Conservation (phyloP, 2,329 filamentous ascomycete species). For the Trichophyton schoenleinii region DNA sequence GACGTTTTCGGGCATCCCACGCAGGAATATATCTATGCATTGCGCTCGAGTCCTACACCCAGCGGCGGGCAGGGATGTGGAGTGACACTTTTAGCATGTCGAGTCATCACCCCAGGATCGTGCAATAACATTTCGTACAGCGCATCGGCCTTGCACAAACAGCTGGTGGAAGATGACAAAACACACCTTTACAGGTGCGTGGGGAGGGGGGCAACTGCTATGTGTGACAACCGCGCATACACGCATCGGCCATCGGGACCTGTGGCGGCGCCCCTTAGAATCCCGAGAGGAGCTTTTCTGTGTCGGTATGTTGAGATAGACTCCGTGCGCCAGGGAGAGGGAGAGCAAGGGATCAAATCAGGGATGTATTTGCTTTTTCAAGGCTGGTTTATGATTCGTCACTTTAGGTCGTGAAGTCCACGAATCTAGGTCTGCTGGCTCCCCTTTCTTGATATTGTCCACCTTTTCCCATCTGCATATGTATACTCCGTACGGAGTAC, state of each 20-base stretch:
- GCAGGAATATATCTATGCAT: background rate
- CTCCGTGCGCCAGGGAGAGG: background rate
- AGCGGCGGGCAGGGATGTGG: background rate
- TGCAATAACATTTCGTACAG: background rate
- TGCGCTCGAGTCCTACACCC: background rate
- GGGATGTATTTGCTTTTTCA: background rate
- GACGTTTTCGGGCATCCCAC: slow-evolving; percentile 1
- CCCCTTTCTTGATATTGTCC: background rate
- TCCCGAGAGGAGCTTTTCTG: background rate
- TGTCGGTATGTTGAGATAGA: background rate
- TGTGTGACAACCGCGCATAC: slow-evolving; percentile 2
- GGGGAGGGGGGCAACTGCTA: background rate
- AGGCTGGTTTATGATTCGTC: slow-evolving; percentile 1
- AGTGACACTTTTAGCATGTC: background rate
- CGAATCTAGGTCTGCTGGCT: background rate
- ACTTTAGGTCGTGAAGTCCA: background rate
- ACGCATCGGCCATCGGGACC: slow-evolving; percentile 2
- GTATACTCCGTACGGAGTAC: background rate
- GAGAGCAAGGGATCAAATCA: background rate
- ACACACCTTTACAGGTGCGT: background rate
- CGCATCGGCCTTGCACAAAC: slow-evolving; percentile 1
- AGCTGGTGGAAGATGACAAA: slow-evolving; percentile 2
- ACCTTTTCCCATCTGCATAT: background rate
- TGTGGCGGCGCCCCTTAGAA: slow-evolving; percentile 1
- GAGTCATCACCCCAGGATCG: background rate